These are phyloP conservation scores for Pseudonitzschia pungens DNA, from an alignment of 108 stramenopile species.

Conservation along the genomic window DNA sequence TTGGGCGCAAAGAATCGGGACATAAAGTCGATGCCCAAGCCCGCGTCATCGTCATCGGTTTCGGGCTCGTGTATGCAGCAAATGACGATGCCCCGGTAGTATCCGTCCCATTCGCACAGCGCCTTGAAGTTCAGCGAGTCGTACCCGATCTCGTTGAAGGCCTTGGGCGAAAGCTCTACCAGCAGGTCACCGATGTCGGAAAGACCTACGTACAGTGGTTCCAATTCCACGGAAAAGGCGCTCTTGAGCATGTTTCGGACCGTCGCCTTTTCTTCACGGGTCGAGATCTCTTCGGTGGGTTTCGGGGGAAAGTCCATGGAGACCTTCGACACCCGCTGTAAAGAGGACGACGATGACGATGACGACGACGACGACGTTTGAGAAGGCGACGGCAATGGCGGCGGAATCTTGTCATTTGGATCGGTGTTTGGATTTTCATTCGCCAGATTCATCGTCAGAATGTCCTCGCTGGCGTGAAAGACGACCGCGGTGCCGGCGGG, in stretches of 20 bases:
- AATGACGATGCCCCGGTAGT: constrained; percentile 75
- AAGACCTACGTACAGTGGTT: constrained; percentile 62
- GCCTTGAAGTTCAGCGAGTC: constrained; percentile 54
- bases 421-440: constrained; percentile 5
- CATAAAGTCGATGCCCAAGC: constrained; percentile 61
- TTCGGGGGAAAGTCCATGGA: constrained; percentile 56
- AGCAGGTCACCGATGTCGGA: constrained; percentile 74
- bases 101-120: constrained; percentile 59
- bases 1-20: constrained; percentile 96
- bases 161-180: constrained; percentile 67
- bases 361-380: not conserved
- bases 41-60: constrained; percentile 14
- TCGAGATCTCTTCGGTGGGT: constrained; percentile 30
- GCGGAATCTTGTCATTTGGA: no score
- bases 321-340: constrained; percentile 20
- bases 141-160: constrained; percentile 52
- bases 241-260: constrained; percentile 59
- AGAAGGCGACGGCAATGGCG: no score
- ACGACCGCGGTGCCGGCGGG: constrained; percentile 30
- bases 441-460: constrained; percentile 29
- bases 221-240: constrained; percentile 47
- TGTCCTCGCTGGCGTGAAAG: constrained; percentile 61
- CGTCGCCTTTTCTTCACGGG: constrained; percentile 34
- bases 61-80: constrained; percentile 50
- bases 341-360: not conserved